phyloP scores from a whole-genome alignment of 345 rosid genomes.

The Salix arbutifolia region DNA sequence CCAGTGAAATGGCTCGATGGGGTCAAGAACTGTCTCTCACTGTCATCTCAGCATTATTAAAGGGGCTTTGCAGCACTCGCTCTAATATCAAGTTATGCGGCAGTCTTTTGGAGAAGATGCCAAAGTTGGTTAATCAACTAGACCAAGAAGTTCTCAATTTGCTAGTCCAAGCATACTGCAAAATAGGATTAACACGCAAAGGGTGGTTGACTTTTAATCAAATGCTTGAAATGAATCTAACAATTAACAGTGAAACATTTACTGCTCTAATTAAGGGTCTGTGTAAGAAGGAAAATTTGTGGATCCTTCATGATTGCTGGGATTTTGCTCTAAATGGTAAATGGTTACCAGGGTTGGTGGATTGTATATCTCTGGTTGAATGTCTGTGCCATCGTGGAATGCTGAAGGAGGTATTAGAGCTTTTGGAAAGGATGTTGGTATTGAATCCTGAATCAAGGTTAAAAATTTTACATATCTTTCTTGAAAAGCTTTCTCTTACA shows the following conservation, averaged over 20 bases:
- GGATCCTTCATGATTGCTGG: constrained; percentile 39
- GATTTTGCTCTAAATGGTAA: constrained; percentile 36
- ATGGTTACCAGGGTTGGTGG: constrained; percentile 48
- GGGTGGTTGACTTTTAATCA: constrained; percentile 42
- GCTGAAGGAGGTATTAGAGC: constrained; percentile 56
- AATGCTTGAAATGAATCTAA: constrained; percentile 44
- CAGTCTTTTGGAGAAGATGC: constrained; percentile 48
- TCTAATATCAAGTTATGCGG: constrained; percentile 35
- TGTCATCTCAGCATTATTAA: constrained; percentile 39
- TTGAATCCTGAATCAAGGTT: constrained; percentile 31
- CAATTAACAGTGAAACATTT: constrained; percentile 38
- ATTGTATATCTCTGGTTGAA: constrained; percentile 38
- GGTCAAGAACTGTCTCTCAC: constrained; percentile 57
- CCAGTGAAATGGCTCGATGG: constrained; percentile 60
- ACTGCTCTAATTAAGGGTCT: constrained; percentile 45
- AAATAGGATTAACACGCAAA: constrained; percentile 44
- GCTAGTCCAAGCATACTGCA: constrained; percentile 56
- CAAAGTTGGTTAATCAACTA: constrained; percentile 47
- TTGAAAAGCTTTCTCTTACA: constrained; percentile 47
- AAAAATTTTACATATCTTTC: constrained; percentile 32
- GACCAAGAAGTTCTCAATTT: constrained; percentile 53
- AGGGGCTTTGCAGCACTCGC: constrained; percentile 40
- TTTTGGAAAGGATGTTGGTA: constrained; percentile 47
- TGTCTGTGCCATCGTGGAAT: constrained; percentile 43
- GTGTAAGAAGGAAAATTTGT: constrained; percentile 46